Conservation (phyloP, 176 grass and related monocot genomes). For the Raddia distichophylla region DNA sequence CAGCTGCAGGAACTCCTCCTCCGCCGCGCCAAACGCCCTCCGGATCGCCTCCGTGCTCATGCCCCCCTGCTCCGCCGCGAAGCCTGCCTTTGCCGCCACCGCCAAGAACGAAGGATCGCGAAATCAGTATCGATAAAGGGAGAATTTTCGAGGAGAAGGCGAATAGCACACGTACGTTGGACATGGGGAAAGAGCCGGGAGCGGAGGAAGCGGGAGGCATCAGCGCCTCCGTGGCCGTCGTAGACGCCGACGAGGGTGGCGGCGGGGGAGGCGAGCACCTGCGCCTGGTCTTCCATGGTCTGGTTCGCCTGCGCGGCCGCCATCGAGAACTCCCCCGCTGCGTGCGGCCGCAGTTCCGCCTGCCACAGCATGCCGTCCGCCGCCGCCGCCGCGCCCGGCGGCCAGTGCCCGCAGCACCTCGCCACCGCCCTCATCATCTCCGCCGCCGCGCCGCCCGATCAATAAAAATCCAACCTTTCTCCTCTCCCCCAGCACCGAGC, state of each 20-base stretch:
- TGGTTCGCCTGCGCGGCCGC: conserved; percentile 85
- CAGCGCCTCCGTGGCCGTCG: conserved; percentile 81
- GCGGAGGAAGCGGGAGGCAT: conserved; percentile 77
- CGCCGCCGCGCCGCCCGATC: not conserved
- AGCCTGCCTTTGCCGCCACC: conserved; percentile 47
- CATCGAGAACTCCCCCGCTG: conserved; percentile 91
- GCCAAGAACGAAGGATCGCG: not conserved
- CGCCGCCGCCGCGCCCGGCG: conserved; percentile 50
- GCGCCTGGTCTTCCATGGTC: conserved; percentile 83
- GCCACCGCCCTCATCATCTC: conserved; percentile 58
- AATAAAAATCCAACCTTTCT: conserved; percentile 27
- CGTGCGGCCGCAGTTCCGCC: conserved; percentile 78
- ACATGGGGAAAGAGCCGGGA: conserved; percentile 67
- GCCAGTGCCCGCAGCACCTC: conserved; percentile 66
- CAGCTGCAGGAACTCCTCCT: conserved; percentile 84
- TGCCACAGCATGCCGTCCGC: conserved; percentile 87
- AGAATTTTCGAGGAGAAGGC: not conserved
- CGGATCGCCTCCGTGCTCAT: conserved; percentile 74
- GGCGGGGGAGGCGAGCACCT: conserved; percentile 78
- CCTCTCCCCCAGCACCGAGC: not conserved
- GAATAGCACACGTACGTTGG: conserved; percentile 49
- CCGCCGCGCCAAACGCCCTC: conserved; percentile 64
- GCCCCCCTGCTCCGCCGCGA: conserved; percentile 64
- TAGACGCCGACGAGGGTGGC: conserved; percentile 78
- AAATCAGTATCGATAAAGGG: not conserved